These are phyloP conservation scores for Cairneyella variabilis DNA, from an alignment of 495 filamentous ascomycete species.

Conservation along the genomic window DNA sequence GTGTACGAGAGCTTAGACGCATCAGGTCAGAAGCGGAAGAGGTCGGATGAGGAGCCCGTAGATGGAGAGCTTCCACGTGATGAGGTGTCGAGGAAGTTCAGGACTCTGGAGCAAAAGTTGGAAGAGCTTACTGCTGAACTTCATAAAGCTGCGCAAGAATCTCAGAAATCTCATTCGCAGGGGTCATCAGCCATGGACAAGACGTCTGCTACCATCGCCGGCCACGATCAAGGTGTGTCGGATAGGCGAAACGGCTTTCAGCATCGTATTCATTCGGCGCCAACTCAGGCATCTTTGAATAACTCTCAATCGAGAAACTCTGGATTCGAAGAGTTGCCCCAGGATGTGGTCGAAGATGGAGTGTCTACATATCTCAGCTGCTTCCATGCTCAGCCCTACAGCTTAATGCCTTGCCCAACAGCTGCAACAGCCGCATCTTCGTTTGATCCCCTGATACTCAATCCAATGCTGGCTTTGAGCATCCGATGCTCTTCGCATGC, in stretches of 20 bases:
- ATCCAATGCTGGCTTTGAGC: constrained; percentile 8
- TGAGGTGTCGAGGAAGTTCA: constrained; percentile 6
- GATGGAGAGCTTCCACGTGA: background rate
- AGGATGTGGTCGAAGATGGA: constrained; percentile 6
- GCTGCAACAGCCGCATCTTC: background rate
- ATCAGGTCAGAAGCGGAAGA: background rate
- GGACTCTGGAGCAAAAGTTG: constrained; percentile 9
- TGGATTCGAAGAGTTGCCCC: background rate
- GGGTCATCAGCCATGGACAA: too few species aligned
- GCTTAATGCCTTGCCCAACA: background rate
- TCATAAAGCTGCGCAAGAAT: too few species aligned
- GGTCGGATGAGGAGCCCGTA: background rate
- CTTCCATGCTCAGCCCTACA: constrained; percentile 14
- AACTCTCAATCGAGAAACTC: background rate
- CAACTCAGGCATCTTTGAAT: too few species aligned
- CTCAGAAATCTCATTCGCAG: too few species aligned
- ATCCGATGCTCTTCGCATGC: constrained; percentile 9
- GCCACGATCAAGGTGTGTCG: too few species aligned
- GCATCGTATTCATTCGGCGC: too few species aligned
- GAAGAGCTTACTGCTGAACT: constrained; percentile 7
- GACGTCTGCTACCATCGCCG: too few species aligned
- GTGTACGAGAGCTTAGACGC: background rate
- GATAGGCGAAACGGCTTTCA: too few species aligned
- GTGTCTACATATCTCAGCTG: constrained; percentile 6
- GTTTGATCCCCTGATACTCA: constrained; percentile 2